phyloP scores from a whole-genome alignment of 2,329 filamentous ascomycete species.

The Colletotrichum lupini region DNA sequence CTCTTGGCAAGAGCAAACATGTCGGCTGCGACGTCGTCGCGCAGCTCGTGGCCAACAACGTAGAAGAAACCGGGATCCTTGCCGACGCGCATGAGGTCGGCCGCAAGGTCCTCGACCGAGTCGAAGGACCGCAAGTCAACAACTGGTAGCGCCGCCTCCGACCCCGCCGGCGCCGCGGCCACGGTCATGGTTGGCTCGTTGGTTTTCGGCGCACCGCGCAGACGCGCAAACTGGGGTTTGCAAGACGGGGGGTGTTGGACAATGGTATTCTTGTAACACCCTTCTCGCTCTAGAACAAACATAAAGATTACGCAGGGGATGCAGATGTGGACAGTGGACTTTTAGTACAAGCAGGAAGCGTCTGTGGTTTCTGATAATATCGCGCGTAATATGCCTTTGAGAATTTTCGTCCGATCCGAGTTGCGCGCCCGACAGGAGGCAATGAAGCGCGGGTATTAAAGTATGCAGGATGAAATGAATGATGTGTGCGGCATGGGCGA shows the following conservation, averaged over 20 bases:
- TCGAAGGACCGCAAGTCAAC: constrained; percentile 26
- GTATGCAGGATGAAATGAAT: background rate
- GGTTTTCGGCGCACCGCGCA: background rate
- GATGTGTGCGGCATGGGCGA: background rate
- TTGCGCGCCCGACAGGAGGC: background rate
- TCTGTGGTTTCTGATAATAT: too few relatives aligned
- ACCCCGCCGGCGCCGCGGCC: background rate
- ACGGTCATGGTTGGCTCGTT: constrained; percentile 12
- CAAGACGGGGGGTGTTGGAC: background rate
- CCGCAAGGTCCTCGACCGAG: constrained; percentile 20
- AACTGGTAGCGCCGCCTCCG: constrained; percentile 15
- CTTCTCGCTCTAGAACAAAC: background rate
- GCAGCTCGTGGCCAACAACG: constrained; percentile 31
- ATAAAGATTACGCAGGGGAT: background rate
- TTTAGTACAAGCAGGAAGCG: background rate
- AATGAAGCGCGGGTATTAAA: background rate
- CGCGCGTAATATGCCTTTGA: background rate
- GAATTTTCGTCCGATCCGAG: background rate
- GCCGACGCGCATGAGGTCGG: constrained; percentile 35
- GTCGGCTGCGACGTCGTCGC: constrained; percentile 29
- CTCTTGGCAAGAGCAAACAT: constrained; percentile 28
- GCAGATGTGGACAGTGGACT: background rate
- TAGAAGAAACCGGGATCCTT: constrained; percentile 37
- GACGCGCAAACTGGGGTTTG: background rate
- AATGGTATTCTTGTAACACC: background rate